These are phyloP conservation scores for Exophiala oligosperma DNA, from an alignment of 2,329 filamentous ascomycete species.

Conservation along the genomic window DNA sequence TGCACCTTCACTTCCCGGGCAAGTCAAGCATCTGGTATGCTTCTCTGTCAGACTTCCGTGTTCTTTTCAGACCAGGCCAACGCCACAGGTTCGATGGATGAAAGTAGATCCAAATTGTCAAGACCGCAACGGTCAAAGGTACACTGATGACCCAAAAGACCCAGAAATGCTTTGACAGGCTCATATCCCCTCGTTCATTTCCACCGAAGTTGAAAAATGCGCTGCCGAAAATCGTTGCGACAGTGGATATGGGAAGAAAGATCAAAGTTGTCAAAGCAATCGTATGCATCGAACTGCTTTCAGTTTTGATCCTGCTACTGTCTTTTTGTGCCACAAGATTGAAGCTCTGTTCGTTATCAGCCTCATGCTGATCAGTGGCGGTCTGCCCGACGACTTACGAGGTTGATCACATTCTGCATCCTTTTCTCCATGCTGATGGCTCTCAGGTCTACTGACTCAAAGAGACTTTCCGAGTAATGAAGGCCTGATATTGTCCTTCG, in stretches of 20 bases:
- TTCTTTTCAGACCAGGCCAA: slow-evolving; percentile 7
- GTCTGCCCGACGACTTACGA: slow-evolving; percentile 26
- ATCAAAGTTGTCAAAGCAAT: slow-evolving; percentile 46
- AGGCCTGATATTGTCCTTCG: slow-evolving; percentile 15
- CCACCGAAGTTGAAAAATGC: slow-evolving; percentile 26
- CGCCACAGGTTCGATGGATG: slow-evolving; percentile 16
- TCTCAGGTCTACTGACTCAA: slow-evolving; percentile 37
- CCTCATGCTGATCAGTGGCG: not conserved
- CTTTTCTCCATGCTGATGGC: slow-evolving; percentile 38
- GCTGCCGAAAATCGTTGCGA: slow-evolving; percentile 26
- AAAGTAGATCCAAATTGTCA: slow-evolving; percentile 14
- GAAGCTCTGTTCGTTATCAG: slow-evolving; percentile 31
- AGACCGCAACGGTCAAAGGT: slow-evolving; percentile 22
- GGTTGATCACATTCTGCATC: slow-evolving; percentile 40
- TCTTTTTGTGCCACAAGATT: slow-evolving; percentile 43
- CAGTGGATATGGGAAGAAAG: slow-evolving; percentile 41
- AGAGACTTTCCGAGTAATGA: slow-evolving; percentile 34
- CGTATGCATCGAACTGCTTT: slow-evolving; percentile 47
- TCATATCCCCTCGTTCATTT: slow-evolving; percentile 3
- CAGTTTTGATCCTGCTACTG: slow-evolving; percentile 37
- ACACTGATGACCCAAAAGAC: slow-evolving; percentile 26
- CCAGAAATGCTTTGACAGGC: slow-evolving; percentile 22
- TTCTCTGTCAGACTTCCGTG: slow-evolving; percentile 1
- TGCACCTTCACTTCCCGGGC: not conserved
- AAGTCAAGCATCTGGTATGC: slow-evolving; percentile 4